Evolutionary conservation across 2,329 filamentous ascomycete genomes (phyloP), one percentile per base, ranked within the genome.

Genomic region (Xylariomycetidae sp.): DNA sequence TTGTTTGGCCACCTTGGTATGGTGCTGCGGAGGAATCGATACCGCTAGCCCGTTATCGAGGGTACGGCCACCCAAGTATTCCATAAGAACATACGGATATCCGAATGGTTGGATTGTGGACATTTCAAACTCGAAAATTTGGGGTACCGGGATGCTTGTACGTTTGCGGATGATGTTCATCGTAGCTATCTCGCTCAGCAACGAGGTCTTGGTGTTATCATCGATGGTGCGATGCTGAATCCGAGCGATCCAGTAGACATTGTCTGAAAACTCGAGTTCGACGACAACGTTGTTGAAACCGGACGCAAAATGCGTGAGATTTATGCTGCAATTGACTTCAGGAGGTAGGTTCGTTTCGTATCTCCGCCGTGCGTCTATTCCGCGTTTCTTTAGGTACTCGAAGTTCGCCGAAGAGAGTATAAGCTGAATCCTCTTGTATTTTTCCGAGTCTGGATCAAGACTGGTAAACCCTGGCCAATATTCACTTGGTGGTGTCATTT

Each of bases 111-210:
- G 41, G 13, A 40, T 34, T 31, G 40, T 16, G 7, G 44, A 48
- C 5, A 18, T 27, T 15, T 50, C 40, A 23, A 45, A 49, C 16
- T 34, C 41, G 29, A 49, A 53, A 16, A 51, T 30, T 10, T 18
- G 36, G 15, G 50, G 50, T 2, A 54, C 31, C 5, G 48, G 49
- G 16, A 54, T 42, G 11, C 25, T 40, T 4, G 53, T 54, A 8
- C 41, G 36, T 10, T 44, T 17, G 16, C 38, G 17, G 15, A 50
- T 33, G 16, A 45, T 37, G 16, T 35, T 50, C 50, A 53, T 55
- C 5, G 51, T 53, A n/a, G 50, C 45, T 27, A 52, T 48, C 35
- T 53, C 51, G 35, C 49, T 53, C n/a, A 49, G 41, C 36, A 51
- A 37, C 28, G 48, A 43, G 25, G 33, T 42, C 38, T 23, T 50